Evolutionary conservation across 805 yeast genomes (phyloP).

Genomic region (Yamadazyma takamatsuzukensis): DNA sequence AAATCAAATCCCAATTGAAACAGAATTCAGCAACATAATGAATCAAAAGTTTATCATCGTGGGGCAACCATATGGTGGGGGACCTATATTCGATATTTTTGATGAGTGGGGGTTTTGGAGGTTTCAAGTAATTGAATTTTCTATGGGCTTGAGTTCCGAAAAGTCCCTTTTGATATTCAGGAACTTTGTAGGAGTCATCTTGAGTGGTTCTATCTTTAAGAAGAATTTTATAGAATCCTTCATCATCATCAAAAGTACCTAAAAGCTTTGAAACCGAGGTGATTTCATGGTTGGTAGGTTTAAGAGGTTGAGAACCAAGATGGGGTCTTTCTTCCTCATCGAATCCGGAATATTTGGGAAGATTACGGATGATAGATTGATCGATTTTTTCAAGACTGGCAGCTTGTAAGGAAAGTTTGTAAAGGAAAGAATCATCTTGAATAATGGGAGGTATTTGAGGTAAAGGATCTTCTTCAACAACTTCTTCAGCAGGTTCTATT

Average conservation of each 20-base stretch:
- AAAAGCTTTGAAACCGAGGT: constrained; percentile 65
- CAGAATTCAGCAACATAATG: constrained; percentile 80
- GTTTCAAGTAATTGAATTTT: constrained; percentile 63
- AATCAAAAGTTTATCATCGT: constrained; percentile 79
- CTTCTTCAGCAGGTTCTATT: constrained; percentile 3
- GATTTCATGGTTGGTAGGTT: constrained; percentile 28
- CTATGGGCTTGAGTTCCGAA: constrained; percentile 52
- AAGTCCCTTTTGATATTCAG: constrained; percentile 53
- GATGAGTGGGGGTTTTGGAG: constrained; percentile 88
- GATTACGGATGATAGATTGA: constrained; percentile 43
- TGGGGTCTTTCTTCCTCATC: constrained; percentile 21
- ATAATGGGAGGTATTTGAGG: constrained; percentile 7
- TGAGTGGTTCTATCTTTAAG: constrained; percentile 34
- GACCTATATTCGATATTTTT: constrained; percentile 77
- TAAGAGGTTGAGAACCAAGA: constrained; percentile 15
- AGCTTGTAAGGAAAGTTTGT: constrained; percentile 43
- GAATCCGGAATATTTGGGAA: constrained; percentile 49
- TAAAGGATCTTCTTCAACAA: constrained; percentile 1
- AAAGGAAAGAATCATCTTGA: constrained; percentile 26
- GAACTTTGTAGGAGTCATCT: constrained; percentile 17
- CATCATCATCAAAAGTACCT: constrained; percentile 61
- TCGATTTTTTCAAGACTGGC: constrained; percentile 44
- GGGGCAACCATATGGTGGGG: constrained; percentile 95
- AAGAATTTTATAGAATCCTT: constrained; percentile 56
- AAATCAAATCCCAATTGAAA: constrained; percentile 90